These are phyloP conservation scores for Metschnikowia kunwiensis DNA, from an alignment of 805 yeast genomes.

Conservation along the genomic window DNA sequence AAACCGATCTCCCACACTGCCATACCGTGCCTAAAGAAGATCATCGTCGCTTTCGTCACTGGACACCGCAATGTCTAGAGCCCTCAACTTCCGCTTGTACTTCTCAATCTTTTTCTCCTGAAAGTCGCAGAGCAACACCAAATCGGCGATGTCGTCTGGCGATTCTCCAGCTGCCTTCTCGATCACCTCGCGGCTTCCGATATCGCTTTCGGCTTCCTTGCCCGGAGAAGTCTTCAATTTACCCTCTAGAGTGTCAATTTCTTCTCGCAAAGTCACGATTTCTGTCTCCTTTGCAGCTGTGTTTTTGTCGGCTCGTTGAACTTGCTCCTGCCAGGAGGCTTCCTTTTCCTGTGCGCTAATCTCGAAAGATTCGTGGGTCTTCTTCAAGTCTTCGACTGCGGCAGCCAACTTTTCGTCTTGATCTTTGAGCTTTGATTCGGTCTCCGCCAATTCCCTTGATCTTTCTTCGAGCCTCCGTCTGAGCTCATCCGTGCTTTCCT, in stretches of 20 bases:
- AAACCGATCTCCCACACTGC: no score
- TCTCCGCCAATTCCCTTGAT: not conserved
- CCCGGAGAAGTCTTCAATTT: not conserved
- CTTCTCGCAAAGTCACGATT: not conserved
- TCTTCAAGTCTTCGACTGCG: not conserved
- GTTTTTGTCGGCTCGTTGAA: not conserved
- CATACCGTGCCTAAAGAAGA: no score
- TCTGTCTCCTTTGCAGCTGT: conserved; percentile 1
- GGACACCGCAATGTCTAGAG: conserved; percentile 57
- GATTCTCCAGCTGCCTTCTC: not conserved
- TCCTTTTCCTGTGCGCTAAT: not conserved
- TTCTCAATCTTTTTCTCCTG: conserved; percentile 63
- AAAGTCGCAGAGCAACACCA: conserved; percentile 72
- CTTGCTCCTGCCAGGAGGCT: not conserved
- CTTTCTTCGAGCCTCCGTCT: not conserved
- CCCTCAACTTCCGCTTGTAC: conserved; percentile 52
- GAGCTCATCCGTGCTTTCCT: not conserved
- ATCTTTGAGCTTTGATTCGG: not conserved
- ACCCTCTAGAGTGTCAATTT: conserved; percentile 1
- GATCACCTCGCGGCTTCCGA: not conserved
- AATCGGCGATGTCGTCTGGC: conserved; percentile 28
- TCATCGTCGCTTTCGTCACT: conserved; percentile 72
- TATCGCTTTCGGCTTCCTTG: not conserved
- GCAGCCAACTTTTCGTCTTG: not conserved
- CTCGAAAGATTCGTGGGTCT: not conserved